Conservation (phyloP, 208 protist genomes). For the Trypanosoma avium region DNA sequence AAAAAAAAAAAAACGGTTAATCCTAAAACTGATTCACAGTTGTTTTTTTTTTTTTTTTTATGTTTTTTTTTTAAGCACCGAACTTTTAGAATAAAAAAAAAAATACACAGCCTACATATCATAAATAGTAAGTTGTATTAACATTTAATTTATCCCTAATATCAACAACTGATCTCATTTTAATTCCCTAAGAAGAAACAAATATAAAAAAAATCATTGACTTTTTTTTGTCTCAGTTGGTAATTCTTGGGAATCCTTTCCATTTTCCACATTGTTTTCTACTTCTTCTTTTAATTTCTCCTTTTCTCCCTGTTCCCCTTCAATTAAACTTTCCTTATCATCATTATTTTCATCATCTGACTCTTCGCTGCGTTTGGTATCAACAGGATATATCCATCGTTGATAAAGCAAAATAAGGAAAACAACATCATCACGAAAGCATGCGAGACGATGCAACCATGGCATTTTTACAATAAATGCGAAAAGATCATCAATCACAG, state of each 20-base stretch:
- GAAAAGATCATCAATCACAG: conserved; percentile 99
- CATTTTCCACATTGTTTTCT: conserved; percentile 12
- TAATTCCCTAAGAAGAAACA: no score
- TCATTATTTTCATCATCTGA: conserved; percentile 29
- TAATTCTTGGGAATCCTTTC: neutral
- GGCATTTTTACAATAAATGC: conserved; percentile 99
- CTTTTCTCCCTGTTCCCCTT: conserved; percentile 6
- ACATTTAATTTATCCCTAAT: no score
- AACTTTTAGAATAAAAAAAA: no score
- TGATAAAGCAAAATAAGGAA: conserved; percentile 98
- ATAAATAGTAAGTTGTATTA: no score
- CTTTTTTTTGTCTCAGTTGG: conserved; percentile 30
- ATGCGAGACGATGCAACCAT: conserved; percentile 95
- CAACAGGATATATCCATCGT: conserved; percentile 98
- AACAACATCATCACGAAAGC: conserved; percentile 98
- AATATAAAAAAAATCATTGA: no score
- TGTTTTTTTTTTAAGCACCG: no score
- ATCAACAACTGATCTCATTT: no score
- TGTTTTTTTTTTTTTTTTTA: neutral
- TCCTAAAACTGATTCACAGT: neutral
- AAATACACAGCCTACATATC: no score
- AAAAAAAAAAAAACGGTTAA: neutral
- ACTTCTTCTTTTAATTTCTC: neutral
- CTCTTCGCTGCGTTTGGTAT: conserved; percentile 71
- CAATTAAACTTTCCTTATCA: conserved; percentile 8